Evolutionary conservation across 139 green algal species (phyloP).

Genomic region (Volvox africanus): DNA sequence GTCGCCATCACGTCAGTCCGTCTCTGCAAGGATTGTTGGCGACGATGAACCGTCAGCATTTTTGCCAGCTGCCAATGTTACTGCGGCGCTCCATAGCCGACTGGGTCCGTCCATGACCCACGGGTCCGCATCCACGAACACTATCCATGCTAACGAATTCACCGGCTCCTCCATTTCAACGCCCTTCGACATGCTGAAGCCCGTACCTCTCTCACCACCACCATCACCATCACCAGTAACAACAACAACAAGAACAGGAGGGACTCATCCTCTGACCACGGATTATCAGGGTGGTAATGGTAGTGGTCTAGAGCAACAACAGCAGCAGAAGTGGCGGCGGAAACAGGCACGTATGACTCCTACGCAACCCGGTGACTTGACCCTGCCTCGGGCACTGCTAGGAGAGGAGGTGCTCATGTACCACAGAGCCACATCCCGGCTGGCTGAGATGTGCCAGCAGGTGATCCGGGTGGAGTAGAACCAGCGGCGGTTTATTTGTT

Average conservation of each 20-base stretch:
- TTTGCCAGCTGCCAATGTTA: not conserved
- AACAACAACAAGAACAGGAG: not conserved
- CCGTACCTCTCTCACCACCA: not conserved
- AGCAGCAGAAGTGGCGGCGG: not conserved
- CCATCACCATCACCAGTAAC: not conserved
- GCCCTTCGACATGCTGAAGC: not conserved
- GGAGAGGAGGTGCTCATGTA: slow-evolving; percentile 67
- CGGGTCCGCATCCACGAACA: not conserved
- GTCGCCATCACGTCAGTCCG: not conserved
- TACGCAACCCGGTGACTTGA: not conserved
- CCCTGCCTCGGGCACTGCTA: slow-evolving; percentile 17
- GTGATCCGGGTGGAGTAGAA: not conserved
- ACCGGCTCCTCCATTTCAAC: not conserved
- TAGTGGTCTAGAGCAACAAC: not conserved
- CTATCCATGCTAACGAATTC: not conserved
- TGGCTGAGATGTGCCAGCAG: slow-evolving; percentile 51
- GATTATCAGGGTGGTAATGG: not conserved
- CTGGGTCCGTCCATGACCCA: slow-evolving; percentile 14
- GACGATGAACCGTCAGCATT: not conserved
- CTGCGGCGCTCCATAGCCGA: not conserved
- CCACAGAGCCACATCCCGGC: slow-evolving; percentile 52
- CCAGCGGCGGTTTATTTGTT: no score
- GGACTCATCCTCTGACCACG: not conserved
- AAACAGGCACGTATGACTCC: no score
- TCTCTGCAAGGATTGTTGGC: not conserved